Evolutionary conservation across 176 grass and related monocot genomes (phyloP), one percentile per base, ranked within the genome.

Genomic region (Aegilops longissima): DNA sequence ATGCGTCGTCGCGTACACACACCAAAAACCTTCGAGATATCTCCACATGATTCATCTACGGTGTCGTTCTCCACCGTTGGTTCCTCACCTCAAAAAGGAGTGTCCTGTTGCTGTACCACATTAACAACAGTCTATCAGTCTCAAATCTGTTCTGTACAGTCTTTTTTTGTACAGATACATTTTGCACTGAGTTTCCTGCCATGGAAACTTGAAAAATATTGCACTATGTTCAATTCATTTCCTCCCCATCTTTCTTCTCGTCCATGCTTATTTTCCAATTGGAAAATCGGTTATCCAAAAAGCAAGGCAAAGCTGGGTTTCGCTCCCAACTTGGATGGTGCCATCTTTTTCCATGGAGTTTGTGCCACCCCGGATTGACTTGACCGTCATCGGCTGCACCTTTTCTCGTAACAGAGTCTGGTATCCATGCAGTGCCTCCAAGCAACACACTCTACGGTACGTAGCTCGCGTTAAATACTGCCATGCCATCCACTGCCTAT

Each of bases 361-460:
- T 44, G 79, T 68, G 79, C 42, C 45, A 76, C 0, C 85, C 67
- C 6, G 34, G 38, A 49, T 81, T 65, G 78, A 81, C 59, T 87
- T 75, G 69, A 75, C 58, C 78, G 1, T 18, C 44, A 20, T 35
- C 17, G 2, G 3, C 21, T 64, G 6, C 25, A 51, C 9, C 44
- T 8, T 49, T 16, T 31, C 0, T 49, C 35, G 6, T 83, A 71
- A 79, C 30, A 21, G 59, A 89, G 68, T 85, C 73, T 8, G 87
- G 76, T 66, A 89, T 23, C 31, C 44, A 36, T 24, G 67, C 44
- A 10, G 65, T 68, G 59, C 61, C 76, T n/a, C 67, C 58, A 84
- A 89, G 82, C 76, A 89, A 20, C 82, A 20, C 82, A 25, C 80
- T 36, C 36, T 5, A 33, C 20, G 56, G 9, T 31, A 34, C 25